Percentiles rank a stretch among this genome's conserved stretches.
phyloP scores from a whole-genome alignment of 106 monocot genomes.

The Acorus calamus region DNA sequence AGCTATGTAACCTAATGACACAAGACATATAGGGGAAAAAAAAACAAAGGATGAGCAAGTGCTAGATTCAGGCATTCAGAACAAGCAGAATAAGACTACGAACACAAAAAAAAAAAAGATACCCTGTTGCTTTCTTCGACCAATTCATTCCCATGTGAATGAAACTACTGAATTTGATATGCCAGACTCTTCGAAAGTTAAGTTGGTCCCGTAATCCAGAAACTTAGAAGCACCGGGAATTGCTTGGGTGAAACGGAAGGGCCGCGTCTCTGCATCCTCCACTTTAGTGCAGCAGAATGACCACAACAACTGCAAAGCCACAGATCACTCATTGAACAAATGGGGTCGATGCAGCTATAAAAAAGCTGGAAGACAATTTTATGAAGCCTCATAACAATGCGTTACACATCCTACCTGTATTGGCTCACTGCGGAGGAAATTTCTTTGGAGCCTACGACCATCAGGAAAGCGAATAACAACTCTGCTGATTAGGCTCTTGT shows the following conservation, averaged over 20 bases:
- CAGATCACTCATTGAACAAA: background rate
- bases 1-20: too few species aligned
- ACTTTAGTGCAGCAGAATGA: conserved; percentile 42
- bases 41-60: too few species aligned
- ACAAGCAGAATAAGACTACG: too few species aligned
- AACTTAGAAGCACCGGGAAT: conserved; percentile 52
- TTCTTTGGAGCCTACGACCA: conserved; percentile 65
- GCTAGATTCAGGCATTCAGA: too few species aligned
- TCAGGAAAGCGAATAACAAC: conserved; percentile 86
- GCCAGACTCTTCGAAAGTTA: conserved; percentile 46
- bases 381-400: too few species aligned
- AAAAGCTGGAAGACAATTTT: too few species aligned
- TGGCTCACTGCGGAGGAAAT: conserved; percentile 55
- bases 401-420: conserved; percentile 34
- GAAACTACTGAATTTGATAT: conserved; percentile 36
- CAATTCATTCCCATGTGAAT: conserved; percentile 23
- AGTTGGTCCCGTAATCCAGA: conserved; percentile 28
- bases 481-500: conserved; percentile 44
- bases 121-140: too few species aligned
- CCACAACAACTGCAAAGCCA: conserved; percentile 44
- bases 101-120: too few species aligned
- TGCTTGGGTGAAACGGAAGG: conserved; percentile 52
- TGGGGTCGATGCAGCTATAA: too few species aligned
- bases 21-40: too few species aligned
- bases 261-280: conserved; percentile 22